Percentiles rank a stretch among this genome's conserved stretches.
Conservation (phyloP, 208 protist genomes). For the Leishmania major region DNA sequence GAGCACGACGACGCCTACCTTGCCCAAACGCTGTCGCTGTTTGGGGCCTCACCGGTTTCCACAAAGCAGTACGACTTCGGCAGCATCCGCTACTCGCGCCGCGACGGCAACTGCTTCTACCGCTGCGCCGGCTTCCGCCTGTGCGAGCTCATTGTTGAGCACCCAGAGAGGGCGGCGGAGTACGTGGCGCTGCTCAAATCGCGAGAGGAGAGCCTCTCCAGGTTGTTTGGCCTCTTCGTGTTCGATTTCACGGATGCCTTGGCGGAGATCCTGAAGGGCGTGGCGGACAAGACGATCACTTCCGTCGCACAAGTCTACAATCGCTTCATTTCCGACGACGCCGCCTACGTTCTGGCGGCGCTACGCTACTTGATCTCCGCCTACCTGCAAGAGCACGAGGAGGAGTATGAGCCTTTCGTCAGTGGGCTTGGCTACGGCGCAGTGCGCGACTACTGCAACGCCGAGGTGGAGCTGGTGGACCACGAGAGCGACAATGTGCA, state of each 20-base stretch:
- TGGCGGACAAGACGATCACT: slow-evolving; percentile 31
- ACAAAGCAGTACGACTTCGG: slow-evolving; percentile 23
- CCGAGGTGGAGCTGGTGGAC: slow-evolving; percentile 77
- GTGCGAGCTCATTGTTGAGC: slow-evolving; percentile 39
- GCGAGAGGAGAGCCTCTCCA: slow-evolving; percentile 31
- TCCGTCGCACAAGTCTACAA: slow-evolving; percentile 27
- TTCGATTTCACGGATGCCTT: slow-evolving; percentile 74
- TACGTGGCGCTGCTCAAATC: slow-evolving; percentile 25
- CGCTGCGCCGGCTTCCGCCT: slow-evolving; percentile 70
- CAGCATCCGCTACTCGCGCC: slow-evolving; percentile 63
- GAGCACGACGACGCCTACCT: slow-evolving; percentile 37
- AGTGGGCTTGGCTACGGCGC: slow-evolving; percentile 62
- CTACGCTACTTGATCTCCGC: slow-evolving; percentile 79
- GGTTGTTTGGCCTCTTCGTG: slow-evolving; percentile 70
- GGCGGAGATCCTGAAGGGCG: slow-evolving; percentile 29
- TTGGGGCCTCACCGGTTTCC: slow-evolving; percentile 10
- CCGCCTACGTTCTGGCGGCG: slow-evolving; percentile 65
- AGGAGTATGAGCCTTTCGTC: slow-evolving; percentile 80
- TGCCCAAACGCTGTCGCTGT: slow-evolving; percentile 56
- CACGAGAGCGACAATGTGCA: slow-evolving; percentile 87
- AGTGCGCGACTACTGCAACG: slow-evolving; percentile 65
- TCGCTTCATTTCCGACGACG: slow-evolving; percentile 35
- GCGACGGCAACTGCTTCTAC: slow-evolving; percentile 92
- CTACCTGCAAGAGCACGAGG: slow-evolving; percentile 56
- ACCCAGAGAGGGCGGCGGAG: slow-evolving; percentile 17